A percentile compares a stretch with the other conserved stretches of the same genome.
Conservation (phyloP, 768 basidiomycete species). For the Pleurotus sapidus region DNA sequence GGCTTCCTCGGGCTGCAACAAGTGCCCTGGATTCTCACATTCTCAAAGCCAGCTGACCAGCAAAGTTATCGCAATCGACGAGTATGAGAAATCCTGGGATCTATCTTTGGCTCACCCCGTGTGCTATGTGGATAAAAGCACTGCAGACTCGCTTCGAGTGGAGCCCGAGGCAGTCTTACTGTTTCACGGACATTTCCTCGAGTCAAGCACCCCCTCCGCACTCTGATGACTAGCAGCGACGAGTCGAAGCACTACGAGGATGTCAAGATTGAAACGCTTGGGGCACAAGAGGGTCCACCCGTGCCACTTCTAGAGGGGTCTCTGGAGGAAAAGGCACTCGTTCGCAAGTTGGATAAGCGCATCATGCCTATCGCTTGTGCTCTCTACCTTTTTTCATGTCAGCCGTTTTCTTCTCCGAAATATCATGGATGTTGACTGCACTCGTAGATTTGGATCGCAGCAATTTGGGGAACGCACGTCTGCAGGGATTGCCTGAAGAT, state of each 20-base stretch:
- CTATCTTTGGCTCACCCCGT: not conserved
- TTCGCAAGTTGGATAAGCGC: conserved; percentile 63
- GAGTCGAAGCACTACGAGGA: not conserved
- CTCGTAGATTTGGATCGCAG: conserved; percentile 64
- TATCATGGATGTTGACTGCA: not conserved
- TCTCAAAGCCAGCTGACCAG: not conserved
- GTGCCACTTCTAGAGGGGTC: conserved; percentile 3
- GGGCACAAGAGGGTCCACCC: not conserved
- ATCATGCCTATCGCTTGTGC: conserved; percentile 72
- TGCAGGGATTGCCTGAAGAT: conserved; percentile 68
- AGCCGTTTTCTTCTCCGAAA: conserved; percentile 23
- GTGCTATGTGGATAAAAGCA: not conserved
- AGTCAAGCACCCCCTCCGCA: not conserved
- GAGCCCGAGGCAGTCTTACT: not conserved
- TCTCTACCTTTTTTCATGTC: conserved; percentile 77
- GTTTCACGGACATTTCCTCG: not conserved
- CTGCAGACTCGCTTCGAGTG: not conserved
- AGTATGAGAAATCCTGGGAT: not conserved
- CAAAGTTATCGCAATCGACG: not conserved
- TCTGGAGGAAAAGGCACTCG: conserved; percentile 46
- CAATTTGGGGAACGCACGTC: conserved; percentile 76
- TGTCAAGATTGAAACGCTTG: not conserved
- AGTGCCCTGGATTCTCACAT: not conserved
- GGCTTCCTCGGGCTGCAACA: no score
- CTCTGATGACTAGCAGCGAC: not conserved